Evolutionary conservation across 129 eudicot species (phyloP).

Genomic region (Flaveria bidentis): DNA sequence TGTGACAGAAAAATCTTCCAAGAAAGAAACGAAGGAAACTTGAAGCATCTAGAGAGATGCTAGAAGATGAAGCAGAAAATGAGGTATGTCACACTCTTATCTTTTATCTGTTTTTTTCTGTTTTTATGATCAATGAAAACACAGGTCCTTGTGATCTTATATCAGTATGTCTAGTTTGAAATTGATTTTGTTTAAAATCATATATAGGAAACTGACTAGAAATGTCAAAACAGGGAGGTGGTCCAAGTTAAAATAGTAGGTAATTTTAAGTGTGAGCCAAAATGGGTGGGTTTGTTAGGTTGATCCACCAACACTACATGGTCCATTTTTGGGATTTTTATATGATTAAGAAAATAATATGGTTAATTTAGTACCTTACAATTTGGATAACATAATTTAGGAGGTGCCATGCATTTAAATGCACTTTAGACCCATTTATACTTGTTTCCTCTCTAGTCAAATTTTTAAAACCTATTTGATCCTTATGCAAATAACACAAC

Average conservation of each 20-base stretch:
- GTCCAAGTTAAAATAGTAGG: neutral
- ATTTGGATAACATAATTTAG: neutral
- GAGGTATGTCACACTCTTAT: conserved; percentile 44
- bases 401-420: neutral
- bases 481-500: neutral
- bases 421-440: neutral
- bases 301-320: neutral
- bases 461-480: neutral
- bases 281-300: neutral
- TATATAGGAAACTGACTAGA: neutral
- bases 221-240: neutral
- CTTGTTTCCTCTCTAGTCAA: neutral
- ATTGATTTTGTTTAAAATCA: neutral
- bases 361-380: neutral
- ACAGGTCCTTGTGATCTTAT: neutral
- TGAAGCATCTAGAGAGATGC: conserved; percentile 91
- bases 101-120: neutral
- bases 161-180: neutral
- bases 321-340: neutral
- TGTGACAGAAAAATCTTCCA: conserved; percentile 76
- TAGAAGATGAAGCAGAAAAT: conserved; percentile 68
- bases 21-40: conserved; percentile 86
- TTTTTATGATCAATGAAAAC: neutral
- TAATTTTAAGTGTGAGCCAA: neutral
- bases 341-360: neutral